phyloP scores from a whole-genome alignment of 139 green algal genomes.

The Volvox reticuliferus region DNA sequence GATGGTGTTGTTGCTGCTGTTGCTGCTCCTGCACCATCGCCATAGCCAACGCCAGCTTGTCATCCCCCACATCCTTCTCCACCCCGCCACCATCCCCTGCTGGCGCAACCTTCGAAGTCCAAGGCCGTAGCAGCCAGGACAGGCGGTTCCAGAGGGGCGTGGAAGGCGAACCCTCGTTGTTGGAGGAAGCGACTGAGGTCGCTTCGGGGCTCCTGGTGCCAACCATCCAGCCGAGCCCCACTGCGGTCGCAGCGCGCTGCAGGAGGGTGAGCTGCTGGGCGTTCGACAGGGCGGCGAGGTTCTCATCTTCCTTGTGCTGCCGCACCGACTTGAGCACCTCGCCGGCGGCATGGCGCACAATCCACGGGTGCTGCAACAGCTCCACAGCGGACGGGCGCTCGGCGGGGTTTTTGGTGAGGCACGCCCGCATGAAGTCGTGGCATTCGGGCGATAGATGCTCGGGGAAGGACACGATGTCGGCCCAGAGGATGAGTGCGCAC shows the following conservation, averaged over 20 bases:
- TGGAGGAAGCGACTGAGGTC: too few species aligned
- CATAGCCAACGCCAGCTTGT: neutral
- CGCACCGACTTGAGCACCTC: constrained; percentile 45
- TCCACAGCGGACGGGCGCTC: constrained; percentile 62
- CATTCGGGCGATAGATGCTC: constrained; percentile 64
- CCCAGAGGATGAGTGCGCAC: constrained; percentile 66
- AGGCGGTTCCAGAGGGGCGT: neutral
- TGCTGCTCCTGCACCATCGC: constrained; percentile 36
- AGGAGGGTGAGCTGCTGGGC: neutral
- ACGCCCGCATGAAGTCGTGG: constrained; percentile 61
- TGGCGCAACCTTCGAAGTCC: neutral
- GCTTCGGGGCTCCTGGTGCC: neutral
- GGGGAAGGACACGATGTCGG: constrained; percentile 60
- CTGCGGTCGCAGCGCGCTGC: neutral
- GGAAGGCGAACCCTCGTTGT: too few species aligned
- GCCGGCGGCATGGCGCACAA: constrained; percentile 50
- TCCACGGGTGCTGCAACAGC: constrained; percentile 62
- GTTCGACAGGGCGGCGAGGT: neutral
- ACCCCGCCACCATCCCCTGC: neutral
- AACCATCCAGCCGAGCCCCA: constrained; percentile 6
- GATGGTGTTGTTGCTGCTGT: neutral
- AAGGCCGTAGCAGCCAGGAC: neutral
- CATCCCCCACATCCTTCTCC: neutral
- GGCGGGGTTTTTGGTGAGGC: constrained; percentile 65
- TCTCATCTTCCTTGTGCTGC: neutral